Evolutionary conservation across 805 yeast genomes (phyloP).

Genomic region (Lipomyces yamanashiensis): DNA sequence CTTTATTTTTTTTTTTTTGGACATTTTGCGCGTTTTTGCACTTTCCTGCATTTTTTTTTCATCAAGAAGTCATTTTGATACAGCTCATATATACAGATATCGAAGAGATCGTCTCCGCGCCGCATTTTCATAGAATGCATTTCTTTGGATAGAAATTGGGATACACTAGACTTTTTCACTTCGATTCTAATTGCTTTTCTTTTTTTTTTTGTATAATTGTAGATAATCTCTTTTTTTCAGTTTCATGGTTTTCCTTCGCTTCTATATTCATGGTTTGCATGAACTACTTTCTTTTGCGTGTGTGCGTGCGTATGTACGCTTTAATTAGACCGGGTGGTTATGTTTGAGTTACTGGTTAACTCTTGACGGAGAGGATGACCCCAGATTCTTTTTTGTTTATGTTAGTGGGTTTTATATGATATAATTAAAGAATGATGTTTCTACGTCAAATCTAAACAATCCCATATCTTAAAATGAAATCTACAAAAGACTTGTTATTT

Average conservation of each 20-base stretch:
- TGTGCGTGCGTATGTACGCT: too few relatives aligned
- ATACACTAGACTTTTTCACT: not conserved
- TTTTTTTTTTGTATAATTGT: not conserved
- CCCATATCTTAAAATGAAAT: not conserved
- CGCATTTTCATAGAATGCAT: not conserved
- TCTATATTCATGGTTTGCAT: too few relatives aligned
- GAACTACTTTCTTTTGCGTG: too few relatives aligned
- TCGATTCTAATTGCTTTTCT: not conserved
- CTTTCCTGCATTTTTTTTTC: not conserved
- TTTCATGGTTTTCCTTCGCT: not conserved
- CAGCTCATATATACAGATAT: too few relatives aligned
- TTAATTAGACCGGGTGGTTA: too few relatives aligned
- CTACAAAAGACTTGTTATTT: too few relatives aligned
- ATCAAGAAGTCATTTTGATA: too few relatives aligned
- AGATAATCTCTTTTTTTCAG: not conserved
- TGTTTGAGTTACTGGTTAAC: too few relatives aligned
- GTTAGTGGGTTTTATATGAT: too few relatives aligned
- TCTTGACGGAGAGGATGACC: too few relatives aligned
- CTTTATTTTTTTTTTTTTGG: not conserved
- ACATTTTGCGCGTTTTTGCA: not conserved
- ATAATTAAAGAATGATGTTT: too few relatives aligned
- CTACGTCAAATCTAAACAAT: not conserved
- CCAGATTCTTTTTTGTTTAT: too few relatives aligned
- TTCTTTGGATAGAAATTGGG: not conserved
- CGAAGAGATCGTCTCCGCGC: not conserved